phyloP scores from a whole-genome alignment of 345 rosid genomes.

The Nasturtium officinale region DNA sequence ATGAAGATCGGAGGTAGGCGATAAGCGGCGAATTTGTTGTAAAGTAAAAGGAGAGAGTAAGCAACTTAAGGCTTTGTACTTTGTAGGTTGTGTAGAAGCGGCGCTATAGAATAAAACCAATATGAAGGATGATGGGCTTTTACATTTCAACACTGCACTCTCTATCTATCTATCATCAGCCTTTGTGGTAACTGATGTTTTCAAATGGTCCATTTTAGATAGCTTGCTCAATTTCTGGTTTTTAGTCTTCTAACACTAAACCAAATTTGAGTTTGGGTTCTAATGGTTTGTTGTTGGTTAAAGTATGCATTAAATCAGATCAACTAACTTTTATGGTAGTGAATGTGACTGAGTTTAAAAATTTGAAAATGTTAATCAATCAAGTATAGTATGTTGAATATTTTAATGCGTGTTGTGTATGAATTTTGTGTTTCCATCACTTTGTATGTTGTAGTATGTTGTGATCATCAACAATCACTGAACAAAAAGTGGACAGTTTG shows the following conservation, averaged over 20 bases:
- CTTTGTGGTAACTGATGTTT: not conserved
- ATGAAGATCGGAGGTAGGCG: conserved; percentile 30
- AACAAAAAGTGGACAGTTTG: conserved; percentile 1
- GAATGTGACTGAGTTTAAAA: not conserved
- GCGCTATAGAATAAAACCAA: conserved; percentile 16
- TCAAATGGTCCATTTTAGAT: not conserved
- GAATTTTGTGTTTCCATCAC: not conserved
- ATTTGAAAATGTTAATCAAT: not conserved
- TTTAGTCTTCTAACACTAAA: conserved; percentile 1
- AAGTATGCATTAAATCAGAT: not conserved
- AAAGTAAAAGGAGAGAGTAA: conserved; percentile 11
- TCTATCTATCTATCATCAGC: not conserved
- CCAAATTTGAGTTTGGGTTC: not conserved
- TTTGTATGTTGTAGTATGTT: not conserved
- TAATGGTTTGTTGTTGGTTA: not conserved
- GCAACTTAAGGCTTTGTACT: conserved; percentile 27
- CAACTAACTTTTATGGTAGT: not conserved
- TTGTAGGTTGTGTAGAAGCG: conserved; percentile 44
- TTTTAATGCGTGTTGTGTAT: conserved; percentile 6
- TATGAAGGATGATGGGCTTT: conserved; percentile 31
- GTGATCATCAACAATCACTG: not conserved
- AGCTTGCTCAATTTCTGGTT: not conserved
- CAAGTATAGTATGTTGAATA: conserved; percentile 7
- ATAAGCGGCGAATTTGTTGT: conserved; percentile 39
- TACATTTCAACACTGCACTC: not conserved